Evolutionary conservation across 805 yeast genomes (phyloP).

Genomic region (Candida montana): DNA sequence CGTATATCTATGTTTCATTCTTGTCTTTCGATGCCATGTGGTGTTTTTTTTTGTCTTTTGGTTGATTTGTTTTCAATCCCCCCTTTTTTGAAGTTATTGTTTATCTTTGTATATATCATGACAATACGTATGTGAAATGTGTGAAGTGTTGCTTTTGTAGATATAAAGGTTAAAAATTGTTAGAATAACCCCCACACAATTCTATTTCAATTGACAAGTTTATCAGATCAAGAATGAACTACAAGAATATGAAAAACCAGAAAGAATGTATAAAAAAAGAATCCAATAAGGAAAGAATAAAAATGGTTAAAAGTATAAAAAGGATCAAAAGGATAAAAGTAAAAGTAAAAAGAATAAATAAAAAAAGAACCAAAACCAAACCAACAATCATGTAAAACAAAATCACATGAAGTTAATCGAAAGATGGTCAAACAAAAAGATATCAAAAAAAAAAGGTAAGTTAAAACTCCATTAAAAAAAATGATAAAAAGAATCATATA

Average conservation of each 20-base stretch:
- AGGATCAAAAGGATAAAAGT: not conserved
- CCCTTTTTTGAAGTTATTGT: too few species aligned
- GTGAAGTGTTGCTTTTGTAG: not conserved
- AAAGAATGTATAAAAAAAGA: not conserved
- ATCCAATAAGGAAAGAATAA: not conserved
- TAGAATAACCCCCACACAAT: too few species aligned
- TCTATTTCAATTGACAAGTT: too few species aligned
- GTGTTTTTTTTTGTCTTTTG: not conserved
- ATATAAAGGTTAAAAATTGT: too few species aligned
- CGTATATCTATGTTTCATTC: too few species aligned
- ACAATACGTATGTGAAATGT: not conserved
- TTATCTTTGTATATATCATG: not conserved
- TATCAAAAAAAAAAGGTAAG: not conserved
- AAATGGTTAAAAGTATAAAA: not conserved
- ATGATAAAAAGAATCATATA: not conserved
- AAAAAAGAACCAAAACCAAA: too few species aligned
- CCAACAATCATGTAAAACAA: too few species aligned
- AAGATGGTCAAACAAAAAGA: not conserved
- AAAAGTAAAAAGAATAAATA: not conserved
- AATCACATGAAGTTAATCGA: not conserved
- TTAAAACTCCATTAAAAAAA: conserved; percentile 1
- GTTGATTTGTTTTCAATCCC: not conserved
- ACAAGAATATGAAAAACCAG: not conserved
- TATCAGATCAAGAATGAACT: not conserved
- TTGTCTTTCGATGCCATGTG: not conserved